These are phyloP conservation scores for Leucosporidium creatinivorum DNA, from an alignment of 768 basidiomycete species.

Conservation along the genomic window DNA sequence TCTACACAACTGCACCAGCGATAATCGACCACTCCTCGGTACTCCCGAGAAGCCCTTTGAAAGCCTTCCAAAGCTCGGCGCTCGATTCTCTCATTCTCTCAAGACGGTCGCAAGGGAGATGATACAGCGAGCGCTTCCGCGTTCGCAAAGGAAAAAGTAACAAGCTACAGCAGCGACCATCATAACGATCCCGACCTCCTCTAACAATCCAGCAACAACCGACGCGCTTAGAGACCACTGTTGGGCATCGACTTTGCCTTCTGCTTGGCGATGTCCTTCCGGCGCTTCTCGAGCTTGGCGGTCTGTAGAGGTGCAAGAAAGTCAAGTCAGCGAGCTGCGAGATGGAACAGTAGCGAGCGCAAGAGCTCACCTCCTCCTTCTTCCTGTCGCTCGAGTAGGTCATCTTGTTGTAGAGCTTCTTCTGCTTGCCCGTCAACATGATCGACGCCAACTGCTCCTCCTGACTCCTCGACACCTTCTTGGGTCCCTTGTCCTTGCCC, in stretches of 20 bases:
- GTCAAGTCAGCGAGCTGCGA: not conserved
- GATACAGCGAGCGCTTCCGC: no score
- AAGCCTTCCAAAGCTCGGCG: no score
- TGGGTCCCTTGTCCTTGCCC: conserved; percentile 19
- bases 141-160: no score
- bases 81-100: no score
- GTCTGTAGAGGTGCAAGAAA: conserved; percentile 9
- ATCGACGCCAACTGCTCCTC: conserved; percentile 46
- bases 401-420: conserved; percentile 48
- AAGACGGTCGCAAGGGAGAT: no score
- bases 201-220: no score
- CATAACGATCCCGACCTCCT: no score
- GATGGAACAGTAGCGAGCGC: not conserved
- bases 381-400: conserved; percentile 43
- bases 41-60: no score
- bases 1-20: no score
- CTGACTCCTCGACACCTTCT: conserved; percentile 26
- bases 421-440: conserved; percentile 46
- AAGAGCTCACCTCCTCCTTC: conserved; percentile 43
- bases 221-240: not conserved
- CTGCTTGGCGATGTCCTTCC: conserved; percentile 34
- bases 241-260: conserved; percentile 4
- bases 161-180: no score
- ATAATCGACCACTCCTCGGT: no score
- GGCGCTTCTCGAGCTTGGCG: conserved; percentile 27